These are phyloP conservation scores for Fragaria nilgerrensis DNA, from an alignment of 306 rosid genomes.

Conservation along the genomic window DNA sequence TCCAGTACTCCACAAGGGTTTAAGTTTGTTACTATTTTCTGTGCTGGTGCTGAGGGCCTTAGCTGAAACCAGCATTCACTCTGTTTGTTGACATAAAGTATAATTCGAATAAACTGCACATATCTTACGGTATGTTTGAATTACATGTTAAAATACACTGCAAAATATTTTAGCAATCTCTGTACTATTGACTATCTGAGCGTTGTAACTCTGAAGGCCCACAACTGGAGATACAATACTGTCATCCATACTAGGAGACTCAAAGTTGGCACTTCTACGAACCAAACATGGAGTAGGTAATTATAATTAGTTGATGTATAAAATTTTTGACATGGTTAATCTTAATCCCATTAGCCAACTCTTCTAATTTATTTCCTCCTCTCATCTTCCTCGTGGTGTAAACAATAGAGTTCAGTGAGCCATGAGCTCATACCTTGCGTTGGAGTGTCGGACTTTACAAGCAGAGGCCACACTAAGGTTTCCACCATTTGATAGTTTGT, in stretches of 20 bases:
- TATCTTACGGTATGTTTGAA: conserved; percentile 3
- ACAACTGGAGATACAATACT: conserved; percentile 67
- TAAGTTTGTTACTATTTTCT: conserved; percentile 28
- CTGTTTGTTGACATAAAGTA: conserved; percentile 40
- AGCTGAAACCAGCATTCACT: conserved; percentile 78
- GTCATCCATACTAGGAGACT: conserved; percentile 31
- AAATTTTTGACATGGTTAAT: neutral
- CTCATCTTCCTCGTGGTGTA: too few relatives aligned
- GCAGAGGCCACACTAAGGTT: too few relatives aligned
- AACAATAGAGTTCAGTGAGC: too few relatives aligned
- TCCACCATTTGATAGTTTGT: too few relatives aligned
- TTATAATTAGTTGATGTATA: too few relatives aligned
- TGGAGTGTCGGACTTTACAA: too few relatives aligned
- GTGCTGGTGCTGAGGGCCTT: conserved; percentile 27
- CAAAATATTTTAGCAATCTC: neutral
- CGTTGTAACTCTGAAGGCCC: conserved; percentile 85
- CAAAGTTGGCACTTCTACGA: conserved; percentile 37
- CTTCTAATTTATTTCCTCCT: too few relatives aligned
- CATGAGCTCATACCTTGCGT: too few relatives aligned
- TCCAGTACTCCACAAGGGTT: conserved; percentile 39
- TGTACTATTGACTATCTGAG: conserved; percentile 47
- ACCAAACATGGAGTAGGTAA: conserved; percentile 36
- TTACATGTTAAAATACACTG: neutral
- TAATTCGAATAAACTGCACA: neutral
- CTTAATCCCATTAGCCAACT: too few relatives aligned